Conservation (phyloP, 2,329 filamentous ascomycete genomes). For the Colletotrichum tanaceti region DNA sequence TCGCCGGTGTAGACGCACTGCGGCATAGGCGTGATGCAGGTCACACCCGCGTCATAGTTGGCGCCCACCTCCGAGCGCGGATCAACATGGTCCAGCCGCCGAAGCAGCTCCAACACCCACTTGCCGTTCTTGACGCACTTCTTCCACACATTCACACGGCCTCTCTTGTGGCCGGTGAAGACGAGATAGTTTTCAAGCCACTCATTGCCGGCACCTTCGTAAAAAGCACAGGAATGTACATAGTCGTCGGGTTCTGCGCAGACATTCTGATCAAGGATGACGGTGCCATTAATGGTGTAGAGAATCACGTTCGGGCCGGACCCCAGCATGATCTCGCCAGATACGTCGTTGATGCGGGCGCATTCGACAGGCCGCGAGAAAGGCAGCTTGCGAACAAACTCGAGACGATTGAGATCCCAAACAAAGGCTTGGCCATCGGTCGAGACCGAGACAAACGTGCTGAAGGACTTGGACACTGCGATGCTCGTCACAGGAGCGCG, state of each 20-base stretch:
- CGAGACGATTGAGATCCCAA: constrained; percentile 93
- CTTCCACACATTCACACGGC: constrained; percentile 83
- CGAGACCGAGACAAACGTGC: constrained; percentile 85
- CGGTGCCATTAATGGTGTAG: constrained; percentile 88
- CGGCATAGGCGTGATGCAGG: constrained; percentile 85
- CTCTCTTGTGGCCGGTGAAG: constrained; percentile 88
- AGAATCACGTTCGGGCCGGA: constrained; percentile 79
- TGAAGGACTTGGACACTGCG: constrained; percentile 88
- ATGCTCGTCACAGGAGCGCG: constrained; percentile 84
- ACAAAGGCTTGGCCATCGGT: constrained; percentile 85
- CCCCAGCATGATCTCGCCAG: constrained; percentile 89
- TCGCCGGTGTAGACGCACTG: constrained; percentile 92
- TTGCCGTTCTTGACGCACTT: constrained; percentile 68
- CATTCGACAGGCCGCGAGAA: constrained; percentile 72
- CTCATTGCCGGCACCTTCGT: constrained; percentile 90
- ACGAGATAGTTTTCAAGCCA: constrained; percentile 89
- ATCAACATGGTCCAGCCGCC: constrained; percentile 85
- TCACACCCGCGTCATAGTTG: constrained; percentile 77
- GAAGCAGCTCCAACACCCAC: constrained; percentile 83
- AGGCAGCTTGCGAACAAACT: constrained; percentile 83
- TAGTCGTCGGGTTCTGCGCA: constrained; percentile 78
- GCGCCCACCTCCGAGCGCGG: constrained; percentile 68
- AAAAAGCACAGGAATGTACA: constrained; percentile 87
- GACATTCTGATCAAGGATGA: constrained; percentile 84
- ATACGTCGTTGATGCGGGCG: constrained; percentile 88